phyloP scores from a whole-genome alignment of 495 filamentous ascomycete species.

The Penicillium desertorum region DNA sequence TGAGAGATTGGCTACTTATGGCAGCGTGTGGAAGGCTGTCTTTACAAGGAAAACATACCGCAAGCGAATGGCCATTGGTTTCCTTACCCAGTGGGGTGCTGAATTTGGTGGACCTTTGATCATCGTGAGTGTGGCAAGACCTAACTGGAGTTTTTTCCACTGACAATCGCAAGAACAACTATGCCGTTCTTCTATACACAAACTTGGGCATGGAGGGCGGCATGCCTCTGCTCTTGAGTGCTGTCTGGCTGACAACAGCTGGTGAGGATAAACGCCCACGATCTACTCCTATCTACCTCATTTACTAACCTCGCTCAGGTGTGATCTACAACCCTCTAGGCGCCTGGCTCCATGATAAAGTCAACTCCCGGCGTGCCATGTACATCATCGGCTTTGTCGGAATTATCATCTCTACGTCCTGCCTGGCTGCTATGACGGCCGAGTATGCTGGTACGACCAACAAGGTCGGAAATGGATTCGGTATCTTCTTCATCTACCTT shows the following conservation, averaged over 20 bases:
- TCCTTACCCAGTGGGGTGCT: slow-evolving; percentile 41
- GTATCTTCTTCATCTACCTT: slow-evolving; percentile 50
- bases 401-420: slow-evolving; percentile 38
- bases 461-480: slow-evolving; percentile 45
- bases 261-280: slow-evolving; percentile 20
- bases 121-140: slow-evolving; percentile 25
- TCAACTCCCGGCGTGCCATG: slow-evolving; percentile 48
- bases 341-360: slow-evolving; percentile 46
- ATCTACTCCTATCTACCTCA: background rate
- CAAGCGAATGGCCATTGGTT: slow-evolving; percentile 44
- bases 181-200: slow-evolving; percentile 50
- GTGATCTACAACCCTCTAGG: slow-evolving; percentile 49
- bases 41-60: slow-evolving; percentile 44
- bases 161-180: slow-evolving; percentile 39
- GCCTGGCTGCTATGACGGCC: slow-evolving; percentile 44
- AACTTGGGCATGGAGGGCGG: slow-evolving; percentile 44
- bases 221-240: slow-evolving; percentile 50
- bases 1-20: slow-evolving; percentile 26
- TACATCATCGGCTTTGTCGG: slow-evolving; percentile 45
- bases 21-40: slow-evolving; percentile 37
- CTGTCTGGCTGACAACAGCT: slow-evolving; percentile 48
- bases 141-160: slow-evolving; percentile 2
- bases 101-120: slow-evolving; percentile 42
- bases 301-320: slow-evolving; percentile 23
- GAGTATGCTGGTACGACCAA: slow-evolving; percentile 45